Conservation (phyloP, 768 basidiomycete genomes). For the Russula compacta region DNA sequence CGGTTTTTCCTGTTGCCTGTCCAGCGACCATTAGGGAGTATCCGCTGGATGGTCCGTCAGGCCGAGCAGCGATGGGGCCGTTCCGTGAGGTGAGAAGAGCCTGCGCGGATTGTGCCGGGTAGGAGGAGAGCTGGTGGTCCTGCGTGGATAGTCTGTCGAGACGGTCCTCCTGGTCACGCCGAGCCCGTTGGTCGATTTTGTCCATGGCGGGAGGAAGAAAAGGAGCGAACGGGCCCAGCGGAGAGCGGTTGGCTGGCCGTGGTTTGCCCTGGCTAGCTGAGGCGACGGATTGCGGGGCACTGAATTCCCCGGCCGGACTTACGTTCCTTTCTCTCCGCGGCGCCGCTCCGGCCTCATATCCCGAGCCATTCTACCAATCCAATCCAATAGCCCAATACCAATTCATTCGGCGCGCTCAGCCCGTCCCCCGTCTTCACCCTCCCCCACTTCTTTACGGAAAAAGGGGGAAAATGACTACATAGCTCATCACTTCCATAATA, state of each 20-base stretch:
- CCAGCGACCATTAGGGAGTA: conserved; percentile 78
- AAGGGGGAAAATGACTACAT: not conserved
- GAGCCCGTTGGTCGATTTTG: conserved; percentile 42
- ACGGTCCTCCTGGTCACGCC: conserved; percentile 36
- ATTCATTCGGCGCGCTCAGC: conserved; percentile 3
- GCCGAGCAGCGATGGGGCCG: conserved; percentile 23
- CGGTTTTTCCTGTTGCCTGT: conserved; percentile 76
- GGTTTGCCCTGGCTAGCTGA: conserved; percentile 23
- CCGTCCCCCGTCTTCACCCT: not conserved
- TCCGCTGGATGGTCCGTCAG: conserved; percentile 32
- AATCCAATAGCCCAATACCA: not conserved
- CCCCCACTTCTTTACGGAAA: not conserved
- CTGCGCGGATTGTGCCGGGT: conserved; percentile 24
- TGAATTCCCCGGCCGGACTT: conserved; percentile 20
- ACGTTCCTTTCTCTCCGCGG: conserved; percentile 21
- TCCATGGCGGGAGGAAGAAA: conserved; percentile 43
- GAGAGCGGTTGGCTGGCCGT: conserved; percentile 50
- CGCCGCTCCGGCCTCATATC: conserved; percentile 19
- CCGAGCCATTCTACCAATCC: conserved; percentile 10
- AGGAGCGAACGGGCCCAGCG: conserved; percentile 21
- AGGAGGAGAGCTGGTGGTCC: conserved; percentile 21
- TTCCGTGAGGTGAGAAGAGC: conserved; percentile 24
- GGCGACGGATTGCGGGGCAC: conserved; percentile 19
- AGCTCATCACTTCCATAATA: conserved; percentile 4
- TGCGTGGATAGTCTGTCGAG: conserved; percentile 19